Evolutionary conservation across 805 yeast genomes (phyloP).

Genomic region (Saccharomyces paradoxus): DNA sequence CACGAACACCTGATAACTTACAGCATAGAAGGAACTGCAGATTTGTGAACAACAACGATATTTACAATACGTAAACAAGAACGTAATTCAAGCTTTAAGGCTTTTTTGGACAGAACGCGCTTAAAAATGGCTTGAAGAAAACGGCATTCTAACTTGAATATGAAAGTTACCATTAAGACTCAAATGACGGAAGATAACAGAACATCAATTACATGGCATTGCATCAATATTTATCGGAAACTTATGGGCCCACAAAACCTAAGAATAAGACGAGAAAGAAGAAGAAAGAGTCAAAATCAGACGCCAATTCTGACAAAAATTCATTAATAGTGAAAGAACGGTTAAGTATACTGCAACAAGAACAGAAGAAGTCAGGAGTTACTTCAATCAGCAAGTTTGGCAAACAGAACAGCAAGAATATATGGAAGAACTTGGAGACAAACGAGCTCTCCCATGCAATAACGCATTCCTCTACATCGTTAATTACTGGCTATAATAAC

Average conservation of each 20-base stretch:
- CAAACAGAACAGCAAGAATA: conserved; percentile 3
- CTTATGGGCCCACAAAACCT: conserved; percentile 32
- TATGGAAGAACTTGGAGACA: conserved; percentile 28
- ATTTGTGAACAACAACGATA: not conserved
- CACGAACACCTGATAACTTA: not conserved
- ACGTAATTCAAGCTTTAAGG: not conserved
- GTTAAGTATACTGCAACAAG: not conserved
- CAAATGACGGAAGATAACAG: not conserved
- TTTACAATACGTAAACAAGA: not conserved
- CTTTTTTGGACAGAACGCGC: not conserved
- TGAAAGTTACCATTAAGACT: not conserved
- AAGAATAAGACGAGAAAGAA: conserved; percentile 21
- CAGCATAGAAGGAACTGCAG: not conserved
- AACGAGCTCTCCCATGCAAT: conserved; percentile 9
- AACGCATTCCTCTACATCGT: not conserved
- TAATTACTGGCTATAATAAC: conserved; percentile 9
- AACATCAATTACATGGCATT: conserved; percentile 32
- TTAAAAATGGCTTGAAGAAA: not conserved
- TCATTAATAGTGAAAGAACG: not conserved
- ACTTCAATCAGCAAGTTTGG: not conserved
- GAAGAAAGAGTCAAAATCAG: conserved; percentile 18
- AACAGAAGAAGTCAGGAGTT: not conserved
- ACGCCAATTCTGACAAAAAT: not conserved
- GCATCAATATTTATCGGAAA: conserved; percentile 39
- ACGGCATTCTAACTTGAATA: not conserved